Conservation (phyloP, 2,329 filamentous ascomycete species). For the Alternaria gaisen region DNA sequence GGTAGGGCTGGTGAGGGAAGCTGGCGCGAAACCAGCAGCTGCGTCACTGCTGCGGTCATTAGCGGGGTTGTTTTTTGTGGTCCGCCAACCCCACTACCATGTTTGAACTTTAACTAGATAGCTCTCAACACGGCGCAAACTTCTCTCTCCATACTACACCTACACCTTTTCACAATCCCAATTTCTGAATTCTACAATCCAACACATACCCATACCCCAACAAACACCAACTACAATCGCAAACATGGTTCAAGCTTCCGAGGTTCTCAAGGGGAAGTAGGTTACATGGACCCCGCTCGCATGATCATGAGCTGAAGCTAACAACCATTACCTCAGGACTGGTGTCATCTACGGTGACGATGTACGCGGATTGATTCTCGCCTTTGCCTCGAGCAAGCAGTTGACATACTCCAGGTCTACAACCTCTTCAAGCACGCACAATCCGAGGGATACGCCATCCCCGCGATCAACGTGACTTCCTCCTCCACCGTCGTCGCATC, state of each 20-base stretch:
- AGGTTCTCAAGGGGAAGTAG: constrained; percentile 66
- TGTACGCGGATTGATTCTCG: constrained; percentile 72
- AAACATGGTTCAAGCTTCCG: constrained; percentile 38
- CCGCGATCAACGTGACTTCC: constrained; percentile 71
- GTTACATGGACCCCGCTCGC: constrained; percentile 48
- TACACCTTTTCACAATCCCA: neutral
- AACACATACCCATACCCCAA: neutral
- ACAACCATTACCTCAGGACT: constrained; percentile 13
- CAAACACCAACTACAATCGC: constrained; percentile 3
- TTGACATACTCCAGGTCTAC: constrained; percentile 6
- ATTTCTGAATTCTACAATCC: neutral
- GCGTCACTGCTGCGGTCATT: constrained; percentile 22
- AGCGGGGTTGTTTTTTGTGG: constrained; percentile 24
- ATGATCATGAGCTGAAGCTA: constrained; percentile 8
- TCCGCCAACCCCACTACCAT: constrained; percentile 19
- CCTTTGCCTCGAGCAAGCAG: neutral
- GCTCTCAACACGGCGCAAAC: constrained; percentile 10
- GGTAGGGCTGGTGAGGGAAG: constrained; percentile 9
- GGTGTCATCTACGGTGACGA: constrained; percentile 70
- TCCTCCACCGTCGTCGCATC: constrained; percentile 80
- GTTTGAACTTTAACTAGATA: constrained; percentile 18
- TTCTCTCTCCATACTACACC: constrained; percentile 10
- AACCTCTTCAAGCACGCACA: constrained; percentile 72
- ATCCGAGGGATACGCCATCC: constrained; percentile 68
- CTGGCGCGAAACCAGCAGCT: constrained; percentile 9